Evolutionary conservation across 2,329 filamentous ascomycete species (phyloP).

Genomic region (Colletotrichum phormii): DNA sequence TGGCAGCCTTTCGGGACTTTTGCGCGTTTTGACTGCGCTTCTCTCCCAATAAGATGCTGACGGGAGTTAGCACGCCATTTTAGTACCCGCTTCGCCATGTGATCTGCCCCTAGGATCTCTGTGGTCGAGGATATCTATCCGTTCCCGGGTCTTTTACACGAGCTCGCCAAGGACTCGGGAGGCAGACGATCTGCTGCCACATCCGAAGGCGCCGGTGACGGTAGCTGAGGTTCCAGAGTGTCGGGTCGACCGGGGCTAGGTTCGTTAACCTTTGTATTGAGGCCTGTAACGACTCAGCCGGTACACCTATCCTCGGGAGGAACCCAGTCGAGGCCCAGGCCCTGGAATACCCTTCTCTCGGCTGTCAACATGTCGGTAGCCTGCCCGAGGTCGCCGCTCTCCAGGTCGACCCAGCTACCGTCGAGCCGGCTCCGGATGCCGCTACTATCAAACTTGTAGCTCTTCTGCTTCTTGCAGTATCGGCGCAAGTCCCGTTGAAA

Average conservation of each 20-base stretch:
- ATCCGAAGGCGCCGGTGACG: not conserved
- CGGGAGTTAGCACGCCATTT: constrained; percentile 22
- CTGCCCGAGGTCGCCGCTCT: constrained; percentile 60
- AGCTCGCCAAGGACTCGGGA: not conserved
- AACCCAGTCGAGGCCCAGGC: constrained; percentile 76
- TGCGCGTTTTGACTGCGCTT: constrained; percentile 1
- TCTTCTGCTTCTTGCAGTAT: constrained; percentile 79
- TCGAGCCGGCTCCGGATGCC: constrained; percentile 77
- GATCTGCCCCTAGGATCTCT: not conserved
- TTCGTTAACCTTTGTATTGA: not conserved
- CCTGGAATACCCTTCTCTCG: constrained; percentile 84
- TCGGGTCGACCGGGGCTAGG: not conserved
- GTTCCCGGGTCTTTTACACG: not conserved
- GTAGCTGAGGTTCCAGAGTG: not conserved
- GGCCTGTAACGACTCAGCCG: constrained; percentile 53
- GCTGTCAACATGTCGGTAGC: constrained; percentile 77
- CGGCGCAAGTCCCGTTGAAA: constrained; percentile 88
- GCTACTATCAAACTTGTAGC: constrained; percentile 91
- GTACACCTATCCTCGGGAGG: constrained; percentile 77
- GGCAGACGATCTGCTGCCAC: not conserved
- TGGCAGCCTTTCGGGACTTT: not conserved
- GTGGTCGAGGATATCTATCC: not conserved
- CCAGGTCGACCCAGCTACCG: constrained; percentile 78
- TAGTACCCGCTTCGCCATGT: constrained; percentile 4
- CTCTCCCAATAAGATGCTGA: not conserved